Evolutionary conservation across 371 early-diverging fungal species (phyloP).

Genomic region (Ordospora pajunii): DNA sequence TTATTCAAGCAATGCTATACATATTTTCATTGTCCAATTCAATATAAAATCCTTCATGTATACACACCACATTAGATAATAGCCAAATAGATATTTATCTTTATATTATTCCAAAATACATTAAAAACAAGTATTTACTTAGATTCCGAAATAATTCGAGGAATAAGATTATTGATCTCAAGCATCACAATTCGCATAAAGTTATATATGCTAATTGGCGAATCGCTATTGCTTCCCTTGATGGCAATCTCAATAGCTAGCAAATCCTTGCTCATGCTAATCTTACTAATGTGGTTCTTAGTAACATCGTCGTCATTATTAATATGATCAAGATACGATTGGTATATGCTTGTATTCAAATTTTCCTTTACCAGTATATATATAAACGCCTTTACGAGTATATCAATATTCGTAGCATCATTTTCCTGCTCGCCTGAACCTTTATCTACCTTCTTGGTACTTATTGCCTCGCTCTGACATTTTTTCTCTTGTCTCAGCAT

Average conservation of each 20-base stretch:
- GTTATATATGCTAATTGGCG: neutral
- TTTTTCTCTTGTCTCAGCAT: no score
- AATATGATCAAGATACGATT: neutral
- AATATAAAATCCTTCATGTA: no score
- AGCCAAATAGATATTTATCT: no score
- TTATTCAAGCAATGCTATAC: no score
- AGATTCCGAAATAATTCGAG: neutral
- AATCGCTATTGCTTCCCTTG: neutral
- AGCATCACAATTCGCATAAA: constrained; percentile 2
- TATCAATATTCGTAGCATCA: no score
- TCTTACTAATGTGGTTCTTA: neutral
- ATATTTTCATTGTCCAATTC: no score
- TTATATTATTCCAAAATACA: no score
- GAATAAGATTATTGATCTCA: neutral
- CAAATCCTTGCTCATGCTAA: neutral
- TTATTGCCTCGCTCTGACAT: no score
- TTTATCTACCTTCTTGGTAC: no score
- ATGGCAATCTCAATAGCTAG: neutral
- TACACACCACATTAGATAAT: no score
- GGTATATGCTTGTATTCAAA: neutral
- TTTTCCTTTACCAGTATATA: neutral
- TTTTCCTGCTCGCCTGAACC: no score
- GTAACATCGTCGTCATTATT: neutral
- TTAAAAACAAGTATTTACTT: no score
- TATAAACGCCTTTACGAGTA: neutral